Base-by-base conservation (phyloP, 495 filamentous ascomycete genomes). In the Tuber indicum region DNA sequence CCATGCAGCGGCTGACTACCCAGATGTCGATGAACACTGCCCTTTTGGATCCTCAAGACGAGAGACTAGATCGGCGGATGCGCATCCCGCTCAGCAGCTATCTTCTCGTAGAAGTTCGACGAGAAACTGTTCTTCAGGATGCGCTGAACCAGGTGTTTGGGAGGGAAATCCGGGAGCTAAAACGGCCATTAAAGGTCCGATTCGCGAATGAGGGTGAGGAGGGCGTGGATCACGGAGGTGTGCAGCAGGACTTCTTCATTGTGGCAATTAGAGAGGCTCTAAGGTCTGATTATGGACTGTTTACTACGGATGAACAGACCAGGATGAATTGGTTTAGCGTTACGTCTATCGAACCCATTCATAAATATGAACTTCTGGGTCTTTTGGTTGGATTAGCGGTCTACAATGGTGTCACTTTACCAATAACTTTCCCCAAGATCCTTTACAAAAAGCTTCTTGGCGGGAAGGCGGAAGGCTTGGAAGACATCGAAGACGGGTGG, bases 171-270 rank as follows among this genome's bases (percentile, higher is more conserved):
- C 88, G 93, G 42, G 93, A 97, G 84, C 86, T 98, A 7, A 86
- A 94, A 84, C 89, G 91, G 45, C 96, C 96, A 0, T 86, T 99
- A 43, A 97, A 97, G 77, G 92, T 99, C 44, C 90, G 92, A 70
- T 90, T 98, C 79, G 93, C 93, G 7, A 91, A 92, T 82, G 87
- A 90, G 36, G 93, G 94, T 23, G 96, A 98, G 85, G 91, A 96
- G 81, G 96, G 96, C 1, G 87, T 95, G 32, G 96, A 99, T 85
- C 92, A 94, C 75, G 96, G 96, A 74, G 96, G 96, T 72, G 93
- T 98, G 6, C 93, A 97, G 77, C 94, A 95, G 82, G 96, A 99
- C 76, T 98, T 97, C 85, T 98, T 99, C 86, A 90, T 92, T 46
- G 81, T 97, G 52, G 89, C 92, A 73, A 89, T 97, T 79, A 89